These are phyloP conservation scores for Plantago rigida DNA, from an alignment of 305 asterid species.

Conservation along the genomic window DNA sequence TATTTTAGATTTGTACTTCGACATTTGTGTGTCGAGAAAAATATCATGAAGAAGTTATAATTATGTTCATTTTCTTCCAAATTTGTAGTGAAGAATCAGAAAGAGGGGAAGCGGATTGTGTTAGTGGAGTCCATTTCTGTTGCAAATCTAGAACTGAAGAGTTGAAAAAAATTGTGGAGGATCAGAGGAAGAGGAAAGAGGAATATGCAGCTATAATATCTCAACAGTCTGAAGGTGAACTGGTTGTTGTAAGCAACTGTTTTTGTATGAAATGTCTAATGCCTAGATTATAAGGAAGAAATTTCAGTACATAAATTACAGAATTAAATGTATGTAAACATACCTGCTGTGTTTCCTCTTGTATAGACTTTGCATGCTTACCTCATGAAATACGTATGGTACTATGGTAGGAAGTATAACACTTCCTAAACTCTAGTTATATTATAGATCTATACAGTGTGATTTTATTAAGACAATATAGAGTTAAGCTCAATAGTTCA, in stretches of 20 bases:
- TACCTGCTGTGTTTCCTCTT: background rate
- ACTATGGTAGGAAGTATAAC: too few relatives aligned
- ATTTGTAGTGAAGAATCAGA: conserved; percentile 61
- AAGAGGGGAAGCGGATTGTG: conserved; percentile 66
- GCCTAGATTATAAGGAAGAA: background rate
- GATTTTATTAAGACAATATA: background rate
- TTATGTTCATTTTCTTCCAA: background rate
- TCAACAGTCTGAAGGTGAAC: conserved; percentile 71
- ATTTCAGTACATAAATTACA: background rate
- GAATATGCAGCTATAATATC: conserved; percentile 67
- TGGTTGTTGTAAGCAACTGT: conserved; percentile 21
- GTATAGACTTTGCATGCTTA: background rate
- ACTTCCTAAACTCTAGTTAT: too few relatives aligned
- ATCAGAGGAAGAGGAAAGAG: conserved; percentile 58
- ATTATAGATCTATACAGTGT: background rate
- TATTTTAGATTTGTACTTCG: too few relatives aligned
- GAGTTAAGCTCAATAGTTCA: background rate
- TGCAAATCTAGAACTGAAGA: conserved; percentile 52
- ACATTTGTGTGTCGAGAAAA: too few relatives aligned
- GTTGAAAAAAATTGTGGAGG: conserved; percentile 47
- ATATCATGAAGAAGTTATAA: too few relatives aligned
- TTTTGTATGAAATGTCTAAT: background rate
- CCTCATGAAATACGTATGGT: too few relatives aligned
- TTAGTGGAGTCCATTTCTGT: conserved; percentile 54
- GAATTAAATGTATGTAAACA: background rate